phyloP scores from a whole-genome alignment of 495 filamentous ascomycete genomes.

The Cairneyella variabilis region DNA sequence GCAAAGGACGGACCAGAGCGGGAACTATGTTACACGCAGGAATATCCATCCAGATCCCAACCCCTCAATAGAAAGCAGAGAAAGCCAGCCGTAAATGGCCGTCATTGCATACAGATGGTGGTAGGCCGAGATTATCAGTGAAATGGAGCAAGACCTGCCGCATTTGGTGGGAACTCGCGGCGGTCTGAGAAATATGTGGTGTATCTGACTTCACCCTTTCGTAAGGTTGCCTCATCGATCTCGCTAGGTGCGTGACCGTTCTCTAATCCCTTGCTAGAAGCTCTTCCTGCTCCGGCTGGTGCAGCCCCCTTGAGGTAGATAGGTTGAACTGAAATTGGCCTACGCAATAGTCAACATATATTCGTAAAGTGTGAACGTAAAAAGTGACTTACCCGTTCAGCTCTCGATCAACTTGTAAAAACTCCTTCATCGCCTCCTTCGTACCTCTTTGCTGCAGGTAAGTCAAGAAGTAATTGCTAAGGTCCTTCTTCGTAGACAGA shows the following conservation, averaged over 20 bases:
- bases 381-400: conserved; percentile 66
- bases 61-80: neutral
- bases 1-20: no score
- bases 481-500: conserved; percentile 63
- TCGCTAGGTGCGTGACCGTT: conserved; percentile 55
- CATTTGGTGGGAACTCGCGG: conserved; percentile 34
- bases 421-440: conserved; percentile 82
- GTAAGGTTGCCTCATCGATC: conserved; percentile 59
- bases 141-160: conserved; percentile 21
- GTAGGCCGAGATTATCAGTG: no score
- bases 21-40: conserved; percentile 17
- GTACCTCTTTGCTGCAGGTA: conserved; percentile 83
- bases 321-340: conserved; percentile 47
- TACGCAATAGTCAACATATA: conserved; percentile 27
- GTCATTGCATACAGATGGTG: neutral
- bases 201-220: conserved; percentile 60
- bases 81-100: neutral
- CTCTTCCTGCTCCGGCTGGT: neutral
- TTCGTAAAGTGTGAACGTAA: conserved; percentile 10
- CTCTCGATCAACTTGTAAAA: conserved; percentile 77
- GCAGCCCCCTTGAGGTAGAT: conserved; percentile 16
- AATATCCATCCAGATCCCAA: conserved; percentile 4
- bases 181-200: conserved; percentile 63
- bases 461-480: conserved; percentile 74
- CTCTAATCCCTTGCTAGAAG: conserved; percentile 42